Conservation (phyloP, 148 eudicot species). For the Gaultheria prostrata region DNA sequence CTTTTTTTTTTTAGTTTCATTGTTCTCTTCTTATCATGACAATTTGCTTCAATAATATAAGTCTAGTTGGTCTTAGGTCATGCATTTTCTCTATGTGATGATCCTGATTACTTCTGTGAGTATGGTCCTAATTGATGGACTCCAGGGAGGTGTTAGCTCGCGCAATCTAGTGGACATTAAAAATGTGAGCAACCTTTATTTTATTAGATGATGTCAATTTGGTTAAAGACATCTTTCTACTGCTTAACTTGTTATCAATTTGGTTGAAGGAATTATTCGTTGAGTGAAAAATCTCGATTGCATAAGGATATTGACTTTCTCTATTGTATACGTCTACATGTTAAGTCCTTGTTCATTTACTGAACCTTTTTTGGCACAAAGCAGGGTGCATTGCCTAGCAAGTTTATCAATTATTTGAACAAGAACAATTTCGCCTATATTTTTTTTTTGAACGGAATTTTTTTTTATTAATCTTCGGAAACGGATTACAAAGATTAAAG, state of each 20-base stretch:
- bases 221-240: background rate
- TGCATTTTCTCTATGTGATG: constrained; percentile 86
- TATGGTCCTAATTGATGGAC: constrained; percentile 64
- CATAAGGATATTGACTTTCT: no score
- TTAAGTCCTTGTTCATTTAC: no score
- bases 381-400: no score
- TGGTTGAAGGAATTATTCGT: background rate
- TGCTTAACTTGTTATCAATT: constrained; percentile 5
- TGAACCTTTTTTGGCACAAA: no score
- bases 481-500: no score
- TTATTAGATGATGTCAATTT: background rate
- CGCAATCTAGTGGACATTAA: constrained; percentile 56
- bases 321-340: no score
- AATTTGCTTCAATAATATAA: constrained; percentile 8
- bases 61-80: constrained; percentile 47
- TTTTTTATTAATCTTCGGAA: no score
- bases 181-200: constrained; percentile 48
- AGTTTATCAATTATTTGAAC: no score
- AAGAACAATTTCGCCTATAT: no score
- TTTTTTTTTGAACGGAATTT: no score
- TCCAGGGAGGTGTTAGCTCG: constrained; percentile 48
- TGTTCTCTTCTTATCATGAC: constrained; percentile 11
- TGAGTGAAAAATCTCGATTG: no score
- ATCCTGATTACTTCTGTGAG: constrained; percentile 88
- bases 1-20: background rate